A percentile compares a stretch with the other conserved stretches of the same genome.
These are phyloP conservation scores for Moricandia arvensis DNA, from an alignment of 345 rosid species.

Conservation along the genomic window DNA sequence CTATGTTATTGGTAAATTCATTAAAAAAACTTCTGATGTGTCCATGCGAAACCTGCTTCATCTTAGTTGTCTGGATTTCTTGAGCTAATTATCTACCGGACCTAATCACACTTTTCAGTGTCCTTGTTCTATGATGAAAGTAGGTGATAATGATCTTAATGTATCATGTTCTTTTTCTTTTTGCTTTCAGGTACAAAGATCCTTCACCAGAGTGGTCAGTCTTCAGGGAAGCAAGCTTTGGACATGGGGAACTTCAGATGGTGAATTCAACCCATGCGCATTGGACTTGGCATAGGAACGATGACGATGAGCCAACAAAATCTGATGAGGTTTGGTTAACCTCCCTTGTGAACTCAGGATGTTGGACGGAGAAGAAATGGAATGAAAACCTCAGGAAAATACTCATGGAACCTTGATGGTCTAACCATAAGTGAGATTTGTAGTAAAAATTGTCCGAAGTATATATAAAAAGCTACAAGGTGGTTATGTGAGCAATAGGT, in stretches of 20 bases:
- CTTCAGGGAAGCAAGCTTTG: constrained; percentile 97
- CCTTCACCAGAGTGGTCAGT: constrained; percentile 90
- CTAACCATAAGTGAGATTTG: constrained; percentile 4
- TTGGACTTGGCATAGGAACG: constrained; percentile 98
- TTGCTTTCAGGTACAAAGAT: constrained; percentile 47
- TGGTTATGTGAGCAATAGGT: constrained; percentile 13
- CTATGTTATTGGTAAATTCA: not conserved
- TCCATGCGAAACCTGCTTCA: not conserved
- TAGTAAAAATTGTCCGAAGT: constrained; percentile 1
- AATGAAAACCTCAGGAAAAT: constrained; percentile 46
- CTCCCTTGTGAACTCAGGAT: constrained; percentile 62
- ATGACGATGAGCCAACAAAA: constrained; percentile 83
- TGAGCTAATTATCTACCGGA: constrained; percentile 9
- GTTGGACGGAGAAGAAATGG: constrained; percentile 48
- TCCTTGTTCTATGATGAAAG: not conserved
- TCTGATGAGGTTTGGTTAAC: constrained; percentile 88
- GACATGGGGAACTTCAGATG: constrained; percentile 84
- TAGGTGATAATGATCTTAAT: not conserved
- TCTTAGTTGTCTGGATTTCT: not conserved
- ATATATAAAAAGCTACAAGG: constrained; percentile 12
- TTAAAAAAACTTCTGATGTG: not conserved
- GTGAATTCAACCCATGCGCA: constrained; percentile 75
- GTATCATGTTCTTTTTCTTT: not conserved
- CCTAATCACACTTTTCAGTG: not conserved
- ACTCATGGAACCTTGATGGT: constrained; percentile 50